Evolutionary conservation across 306 rosid species (phyloP).

Genomic region (Dryas octopetala): DNA sequence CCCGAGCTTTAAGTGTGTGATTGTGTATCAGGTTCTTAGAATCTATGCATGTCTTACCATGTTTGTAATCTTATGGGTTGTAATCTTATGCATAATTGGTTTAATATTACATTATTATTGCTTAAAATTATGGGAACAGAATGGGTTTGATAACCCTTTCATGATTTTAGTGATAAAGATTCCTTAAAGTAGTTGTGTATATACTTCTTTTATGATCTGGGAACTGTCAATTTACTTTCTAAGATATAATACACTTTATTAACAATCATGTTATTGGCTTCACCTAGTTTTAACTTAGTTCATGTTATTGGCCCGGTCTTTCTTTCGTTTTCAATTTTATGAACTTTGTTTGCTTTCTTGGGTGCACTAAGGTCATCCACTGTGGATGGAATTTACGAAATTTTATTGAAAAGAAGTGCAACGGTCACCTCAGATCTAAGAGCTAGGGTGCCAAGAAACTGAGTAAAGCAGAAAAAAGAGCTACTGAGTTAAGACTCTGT

Average conservation of each 20-base stretch:
- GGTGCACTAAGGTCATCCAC: no score
- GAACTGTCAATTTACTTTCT: neutral
- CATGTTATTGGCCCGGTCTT: no score
- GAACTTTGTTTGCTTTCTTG: no score
- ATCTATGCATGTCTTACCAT: neutral
- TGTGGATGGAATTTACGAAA: no score
- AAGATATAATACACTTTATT: neutral
- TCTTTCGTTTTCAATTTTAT: no score
- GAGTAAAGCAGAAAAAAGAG: no score
- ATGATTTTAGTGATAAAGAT: neutral
- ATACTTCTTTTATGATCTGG: neutral
- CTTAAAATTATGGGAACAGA: neutral
- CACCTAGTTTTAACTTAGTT: neutral
- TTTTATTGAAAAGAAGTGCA: no score
- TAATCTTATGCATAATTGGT: constrained; percentile 3
- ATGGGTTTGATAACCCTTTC: neutral
- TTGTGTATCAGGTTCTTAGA: constrained; percentile 16
- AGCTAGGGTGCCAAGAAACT: no score
- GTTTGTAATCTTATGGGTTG: constrained; percentile 9
- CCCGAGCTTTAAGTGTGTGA: constrained; percentile 46
- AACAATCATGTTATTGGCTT: neutral
- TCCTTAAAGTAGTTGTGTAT: neutral
- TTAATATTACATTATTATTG: neutral
- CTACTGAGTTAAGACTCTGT: no score
- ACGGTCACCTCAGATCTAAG: no score